Percentiles rank a stretch among this genome's conserved stretches.
Conservation (phyloP, 2,329 filamentous ascomycete genomes). For the Paradendryphiella salina region DNA sequence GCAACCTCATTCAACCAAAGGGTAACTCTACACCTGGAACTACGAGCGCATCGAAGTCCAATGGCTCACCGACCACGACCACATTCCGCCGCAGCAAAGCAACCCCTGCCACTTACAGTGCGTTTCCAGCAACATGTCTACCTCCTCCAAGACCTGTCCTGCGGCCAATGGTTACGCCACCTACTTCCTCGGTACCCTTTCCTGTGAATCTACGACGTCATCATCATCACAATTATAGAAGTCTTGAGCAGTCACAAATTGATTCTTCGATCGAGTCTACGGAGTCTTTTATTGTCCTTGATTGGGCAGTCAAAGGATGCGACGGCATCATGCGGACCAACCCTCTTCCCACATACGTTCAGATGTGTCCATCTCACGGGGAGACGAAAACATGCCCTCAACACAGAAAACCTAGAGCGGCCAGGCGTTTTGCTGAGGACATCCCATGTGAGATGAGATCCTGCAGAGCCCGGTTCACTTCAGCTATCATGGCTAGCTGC, state of each 20-base stretch:
- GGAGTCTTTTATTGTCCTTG: slow-evolving; percentile 14
- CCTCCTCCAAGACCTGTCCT: slow-evolving; percentile 23
- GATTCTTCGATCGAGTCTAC: slow-evolving; percentile 15
- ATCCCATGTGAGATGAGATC: slow-evolving; percentile 19
- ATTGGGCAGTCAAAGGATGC: slow-evolving; percentile 31
- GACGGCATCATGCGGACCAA: slow-evolving; percentile 31
- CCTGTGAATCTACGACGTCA: slow-evolving; percentile 29
- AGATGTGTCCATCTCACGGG: slow-evolving; percentile 7
- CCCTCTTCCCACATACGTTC: slow-evolving; percentile 25
- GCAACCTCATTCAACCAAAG: slow-evolving; percentile 39
- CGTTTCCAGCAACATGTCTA: slow-evolving; percentile 14
- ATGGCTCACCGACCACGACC: slow-evolving; percentile 7
- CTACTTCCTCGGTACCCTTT: slow-evolving; percentile 22
- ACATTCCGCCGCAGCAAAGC: slow-evolving; percentile 19
- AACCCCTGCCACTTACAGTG: slow-evolving; percentile 3
- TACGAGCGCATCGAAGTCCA: slow-evolving; percentile 12
- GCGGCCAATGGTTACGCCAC: slow-evolving; percentile 30
- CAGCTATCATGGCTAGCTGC: slow-evolving; percentile 17
- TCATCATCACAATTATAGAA: slow-evolving; percentile 28
- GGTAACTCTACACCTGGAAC: slow-evolving; percentile 18
- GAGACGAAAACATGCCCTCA: slow-evolving; percentile 1
- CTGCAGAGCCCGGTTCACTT: slow-evolving; percentile 18
- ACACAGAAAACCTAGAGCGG: slow-evolving; percentile 9
- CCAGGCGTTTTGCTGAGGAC: slow-evolving; percentile 8
- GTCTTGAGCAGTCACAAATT: slow-evolving; percentile 23